phyloP scores from a whole-genome alignment of 805 yeast species.

The Kuraishia molischiana region DNA sequence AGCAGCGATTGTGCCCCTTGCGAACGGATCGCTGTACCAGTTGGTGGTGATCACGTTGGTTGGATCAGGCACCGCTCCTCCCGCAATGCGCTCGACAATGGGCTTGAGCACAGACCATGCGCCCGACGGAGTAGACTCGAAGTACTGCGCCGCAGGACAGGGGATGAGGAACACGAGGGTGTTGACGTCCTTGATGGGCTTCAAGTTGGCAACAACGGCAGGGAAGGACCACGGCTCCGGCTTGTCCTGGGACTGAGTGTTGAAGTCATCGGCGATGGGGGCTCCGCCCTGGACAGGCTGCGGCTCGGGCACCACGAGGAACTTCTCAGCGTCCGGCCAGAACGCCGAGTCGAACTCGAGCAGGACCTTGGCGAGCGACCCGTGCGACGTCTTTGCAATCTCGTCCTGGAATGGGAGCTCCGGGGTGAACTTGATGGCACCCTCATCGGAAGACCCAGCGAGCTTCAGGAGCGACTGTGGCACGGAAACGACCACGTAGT shows the following conservation, averaged over 20 bases:
- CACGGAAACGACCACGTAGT: constrained; percentile 36
- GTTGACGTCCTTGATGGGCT: constrained; percentile 21
- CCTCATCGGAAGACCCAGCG: constrained; percentile 13
- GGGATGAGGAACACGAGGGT: constrained; percentile 36
- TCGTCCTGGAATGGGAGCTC: constrained; percentile 24
- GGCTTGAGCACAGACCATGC: constrained; percentile 40
- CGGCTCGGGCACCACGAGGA: constrained; percentile 11
- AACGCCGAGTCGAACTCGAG: constrained; percentile 33
- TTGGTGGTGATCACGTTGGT: constrained; percentile 20
- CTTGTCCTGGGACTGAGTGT: not conserved
- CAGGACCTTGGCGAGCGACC: constrained; percentile 36
- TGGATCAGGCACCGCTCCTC: constrained; percentile 16
- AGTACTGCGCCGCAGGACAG: constrained; percentile 36
- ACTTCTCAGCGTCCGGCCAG: constrained; percentile 29
- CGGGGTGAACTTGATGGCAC: constrained; percentile 23
- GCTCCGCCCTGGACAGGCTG: constrained; percentile 1
- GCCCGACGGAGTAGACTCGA: constrained; percentile 27
- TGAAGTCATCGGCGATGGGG: not conserved
- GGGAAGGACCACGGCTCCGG: constrained; percentile 19
- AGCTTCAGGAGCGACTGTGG: constrained; percentile 39
- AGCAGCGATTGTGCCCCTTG: constrained; percentile 38
- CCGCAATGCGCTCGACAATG: constrained; percentile 20
- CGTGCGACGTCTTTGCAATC: constrained; percentile 23
- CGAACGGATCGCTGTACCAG: constrained; percentile 45
- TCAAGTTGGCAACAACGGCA: constrained; percentile 18